phyloP scores from a whole-genome alignment of 1,139 yeast species.

The Blastobotrys arbuscula region DNA sequence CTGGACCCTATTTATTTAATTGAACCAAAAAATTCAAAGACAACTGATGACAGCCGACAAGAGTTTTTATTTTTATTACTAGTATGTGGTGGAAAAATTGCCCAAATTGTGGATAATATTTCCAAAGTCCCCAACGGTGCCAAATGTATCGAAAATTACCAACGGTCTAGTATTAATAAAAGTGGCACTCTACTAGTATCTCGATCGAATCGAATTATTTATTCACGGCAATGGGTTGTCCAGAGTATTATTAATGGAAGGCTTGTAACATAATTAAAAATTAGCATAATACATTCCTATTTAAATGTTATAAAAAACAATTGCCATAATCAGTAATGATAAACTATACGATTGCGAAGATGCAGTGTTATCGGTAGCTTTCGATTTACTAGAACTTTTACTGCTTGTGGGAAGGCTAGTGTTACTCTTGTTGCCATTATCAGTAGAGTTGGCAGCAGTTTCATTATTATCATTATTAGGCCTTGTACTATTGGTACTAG shows the following conservation, averaged over 20 bases:
- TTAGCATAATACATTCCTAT: neutral
- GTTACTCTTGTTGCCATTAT: neutral
- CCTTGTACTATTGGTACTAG: neutral
- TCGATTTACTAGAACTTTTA: neutral
- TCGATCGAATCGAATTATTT: conserved; percentile 10
- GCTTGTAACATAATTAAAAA: conserved; percentile 18
- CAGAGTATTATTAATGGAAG: conserved; percentile 32
- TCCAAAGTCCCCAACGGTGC: neutral
- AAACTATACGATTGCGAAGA: neutral
- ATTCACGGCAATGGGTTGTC: conserved; percentile 31
- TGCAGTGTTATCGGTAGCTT: neutral
- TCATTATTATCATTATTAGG: neutral
- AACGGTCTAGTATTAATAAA: neutral
- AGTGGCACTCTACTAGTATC: neutral
- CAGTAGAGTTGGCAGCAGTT: neutral
- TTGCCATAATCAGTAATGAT: neutral
- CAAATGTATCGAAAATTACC: neutral
- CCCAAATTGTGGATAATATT: neutral
- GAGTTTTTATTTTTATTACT: conserved; percentile 7
- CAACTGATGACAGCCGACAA: neutral
- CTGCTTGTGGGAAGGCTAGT: too few relatives aligned
- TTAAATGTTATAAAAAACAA: neutral
- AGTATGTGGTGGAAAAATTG: neutral
- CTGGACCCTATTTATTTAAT: neutral
- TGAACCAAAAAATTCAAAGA: neutral